phyloP scores from a whole-genome alignment of 306 rosid species.

The Calophaca sinica region DNA sequence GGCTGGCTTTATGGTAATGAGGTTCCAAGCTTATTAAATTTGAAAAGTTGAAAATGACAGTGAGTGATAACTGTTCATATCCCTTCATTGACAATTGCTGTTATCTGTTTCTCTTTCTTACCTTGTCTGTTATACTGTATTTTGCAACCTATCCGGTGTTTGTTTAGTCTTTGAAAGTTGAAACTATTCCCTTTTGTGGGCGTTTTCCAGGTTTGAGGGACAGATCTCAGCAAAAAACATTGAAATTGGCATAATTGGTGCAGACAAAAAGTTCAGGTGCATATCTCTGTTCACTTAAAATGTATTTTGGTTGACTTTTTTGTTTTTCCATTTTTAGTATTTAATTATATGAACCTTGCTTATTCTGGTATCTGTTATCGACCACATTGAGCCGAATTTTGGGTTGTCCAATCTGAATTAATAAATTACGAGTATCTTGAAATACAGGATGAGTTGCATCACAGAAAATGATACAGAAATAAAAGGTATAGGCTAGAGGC shows the following conservation, averaged over 20 bases:
- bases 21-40: neutral
- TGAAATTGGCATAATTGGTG: conserved; percentile 89
- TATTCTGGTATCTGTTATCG: neutral
- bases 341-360: neutral
- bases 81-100: conserved; percentile 4
- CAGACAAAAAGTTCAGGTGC: conserved; percentile 88
- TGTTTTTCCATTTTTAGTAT: neutral
- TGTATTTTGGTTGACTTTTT: neutral
- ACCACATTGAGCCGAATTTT: neutral
- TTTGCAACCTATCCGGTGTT: conserved; percentile 13
- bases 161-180: conserved; percentile 4
- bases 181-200: conserved; percentile 27
- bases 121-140: neutral
- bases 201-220: conserved; percentile 77
- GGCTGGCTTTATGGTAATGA: conserved; percentile 13
- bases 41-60: neutral
- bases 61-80: neutral
- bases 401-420: neutral
- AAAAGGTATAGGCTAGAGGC: neutral
- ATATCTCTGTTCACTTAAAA: conserved; percentile 38
- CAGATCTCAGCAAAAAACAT: conserved; percentile 95
- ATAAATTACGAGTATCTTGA: neutral
- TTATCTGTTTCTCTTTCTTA: neutral
- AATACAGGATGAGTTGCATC: neutral
- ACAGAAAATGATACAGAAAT: too few species aligned